These are phyloP conservation scores for Eutrema yunnanense DNA, from an alignment of 345 rosid genomes.

Conservation along the genomic window DNA sequence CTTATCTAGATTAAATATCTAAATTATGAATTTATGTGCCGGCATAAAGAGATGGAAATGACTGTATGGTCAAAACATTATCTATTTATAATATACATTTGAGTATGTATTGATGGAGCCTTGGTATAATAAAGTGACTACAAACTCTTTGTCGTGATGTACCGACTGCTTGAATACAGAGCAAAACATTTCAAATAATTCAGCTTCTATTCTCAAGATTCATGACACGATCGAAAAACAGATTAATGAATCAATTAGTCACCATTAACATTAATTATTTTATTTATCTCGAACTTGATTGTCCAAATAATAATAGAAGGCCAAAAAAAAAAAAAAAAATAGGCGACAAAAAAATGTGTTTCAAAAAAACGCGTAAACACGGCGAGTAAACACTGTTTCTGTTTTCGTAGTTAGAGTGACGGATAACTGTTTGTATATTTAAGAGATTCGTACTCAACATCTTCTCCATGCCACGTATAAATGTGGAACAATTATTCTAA, in stretches of 20 bases:
- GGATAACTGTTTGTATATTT: neutral
- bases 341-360: neutral
- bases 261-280: neutral
- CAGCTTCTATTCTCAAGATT: neutral
- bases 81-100: no score
- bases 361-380: neutral
- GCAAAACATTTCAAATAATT: neutral
- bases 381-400: neutral
- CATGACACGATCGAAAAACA: neutral
- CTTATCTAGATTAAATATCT: no score
- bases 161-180: neutral
- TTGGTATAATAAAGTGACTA: neutral
- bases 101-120: neutral
- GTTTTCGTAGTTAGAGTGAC: neutral
- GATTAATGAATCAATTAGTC: neutral
- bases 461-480: neutral
- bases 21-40: no score
- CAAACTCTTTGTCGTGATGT: conserved; percentile 1
- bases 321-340: no score
- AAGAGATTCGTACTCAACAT: neutral
- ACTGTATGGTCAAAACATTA: no score
- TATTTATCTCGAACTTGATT: neutral
- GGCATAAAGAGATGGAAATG: no score
- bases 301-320: neutral
- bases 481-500: neutral